Percentiles rank a stretch among this genome's conserved stretches.
phyloP scores from a whole-genome alignment of 805 yeast genomes.

The Lipomyces spencermartinsiae region DNA sequence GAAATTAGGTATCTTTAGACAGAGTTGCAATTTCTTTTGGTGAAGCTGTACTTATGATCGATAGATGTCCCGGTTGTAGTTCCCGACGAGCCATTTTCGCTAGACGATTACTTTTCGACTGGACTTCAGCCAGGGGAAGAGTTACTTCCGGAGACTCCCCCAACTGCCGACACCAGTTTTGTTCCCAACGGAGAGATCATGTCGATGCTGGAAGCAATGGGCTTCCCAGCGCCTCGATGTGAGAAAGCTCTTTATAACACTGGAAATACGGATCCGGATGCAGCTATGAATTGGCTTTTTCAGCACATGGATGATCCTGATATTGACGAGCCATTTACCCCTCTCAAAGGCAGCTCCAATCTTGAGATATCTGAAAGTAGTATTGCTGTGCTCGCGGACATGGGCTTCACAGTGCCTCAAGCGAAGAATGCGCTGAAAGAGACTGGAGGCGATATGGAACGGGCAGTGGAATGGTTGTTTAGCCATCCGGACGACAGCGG shows the following conservation, averaged over 20 bases:
- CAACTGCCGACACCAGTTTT: conserved; percentile 47
- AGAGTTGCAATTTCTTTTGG: not conserved
- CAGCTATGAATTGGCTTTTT: conserved; percentile 89
- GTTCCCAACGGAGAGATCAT: conserved; percentile 63
- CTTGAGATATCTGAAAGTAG: conserved; percentile 46
- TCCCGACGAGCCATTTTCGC: conserved; percentile 54
- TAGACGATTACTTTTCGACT: conserved; percentile 52
- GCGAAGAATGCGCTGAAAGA: conserved; percentile 75
- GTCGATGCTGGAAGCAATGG: conserved; percentile 73
- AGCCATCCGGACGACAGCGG: conserved; percentile 61
- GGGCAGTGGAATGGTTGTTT: conserved; percentile 92
- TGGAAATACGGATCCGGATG: conserved; percentile 67
- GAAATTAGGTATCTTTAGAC: conserved; percentile 53
- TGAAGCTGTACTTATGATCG: not conserved
- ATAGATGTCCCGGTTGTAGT: conserved; percentile 67
- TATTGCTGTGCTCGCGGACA: conserved; percentile 58
- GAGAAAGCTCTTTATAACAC: conserved; percentile 73
- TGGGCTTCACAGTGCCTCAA: conserved; percentile 78
- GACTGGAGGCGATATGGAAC: conserved; percentile 65
- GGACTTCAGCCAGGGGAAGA: conserved; percentile 54
- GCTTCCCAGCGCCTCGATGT: conserved; percentile 76
- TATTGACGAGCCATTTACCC: conserved; percentile 67
- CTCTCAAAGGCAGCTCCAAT: conserved; percentile 14
- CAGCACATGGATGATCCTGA: conserved; percentile 85
- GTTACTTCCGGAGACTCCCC: conserved; percentile 49